Conservation (phyloP, 2,329 filamentous ascomycete species). For the Diaporthe sp. region DNA sequence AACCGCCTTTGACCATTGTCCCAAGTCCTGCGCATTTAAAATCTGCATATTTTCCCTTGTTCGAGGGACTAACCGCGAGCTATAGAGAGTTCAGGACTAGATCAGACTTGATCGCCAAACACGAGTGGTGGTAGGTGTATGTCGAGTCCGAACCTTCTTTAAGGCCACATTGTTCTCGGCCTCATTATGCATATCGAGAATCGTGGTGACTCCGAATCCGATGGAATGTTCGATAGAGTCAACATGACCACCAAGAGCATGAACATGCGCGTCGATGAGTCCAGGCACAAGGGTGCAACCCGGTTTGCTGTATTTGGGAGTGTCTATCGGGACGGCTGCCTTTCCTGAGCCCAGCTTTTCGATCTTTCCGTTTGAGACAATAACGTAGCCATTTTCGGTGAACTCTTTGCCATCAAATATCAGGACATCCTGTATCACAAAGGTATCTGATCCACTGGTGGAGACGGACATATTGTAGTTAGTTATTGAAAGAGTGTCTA, state of each 20-base stretch:
- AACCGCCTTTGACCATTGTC: neutral
- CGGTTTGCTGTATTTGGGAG: neutral
- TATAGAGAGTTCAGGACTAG: neutral
- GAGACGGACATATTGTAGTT: neutral
- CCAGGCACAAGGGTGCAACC: neutral
- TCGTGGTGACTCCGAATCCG: neutral
- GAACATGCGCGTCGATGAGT: slow-evolving; percentile 14
- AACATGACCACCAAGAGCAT: neutral
- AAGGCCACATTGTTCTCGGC: neutral
- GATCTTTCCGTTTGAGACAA: neutral
- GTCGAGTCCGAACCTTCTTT: neutral
- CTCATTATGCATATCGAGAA: slow-evolving; percentile 1
- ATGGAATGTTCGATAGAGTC: slow-evolving; percentile 1
- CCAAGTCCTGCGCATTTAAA: neutral
- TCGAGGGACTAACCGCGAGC: neutral
- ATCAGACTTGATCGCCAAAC: neutral
- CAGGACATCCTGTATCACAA: neutral
- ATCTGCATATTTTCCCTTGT: neutral
- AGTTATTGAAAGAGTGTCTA: neutral
- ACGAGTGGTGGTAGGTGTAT: neutral
- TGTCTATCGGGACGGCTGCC: neutral
- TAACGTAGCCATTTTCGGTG: neutral
- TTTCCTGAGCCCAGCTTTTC: neutral
- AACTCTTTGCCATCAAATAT: neutral
- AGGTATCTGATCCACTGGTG: neutral